Conservation (phyloP, 768 basidiomycete species). For the Kockovaella imperatae region DNA sequence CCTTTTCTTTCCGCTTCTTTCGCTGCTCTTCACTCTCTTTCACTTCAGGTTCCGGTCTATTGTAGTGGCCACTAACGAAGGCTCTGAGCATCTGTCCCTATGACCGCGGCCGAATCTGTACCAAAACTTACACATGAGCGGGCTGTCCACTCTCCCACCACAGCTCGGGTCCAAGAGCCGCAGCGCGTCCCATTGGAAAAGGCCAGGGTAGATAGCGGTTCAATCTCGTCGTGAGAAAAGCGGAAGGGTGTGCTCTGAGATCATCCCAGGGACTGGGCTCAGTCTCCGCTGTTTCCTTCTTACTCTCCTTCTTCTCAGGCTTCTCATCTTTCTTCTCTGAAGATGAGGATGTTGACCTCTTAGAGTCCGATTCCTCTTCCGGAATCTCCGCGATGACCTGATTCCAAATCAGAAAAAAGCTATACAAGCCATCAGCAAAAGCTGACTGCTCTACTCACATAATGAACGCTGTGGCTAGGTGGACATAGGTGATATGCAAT, state of each 20-base stretch:
- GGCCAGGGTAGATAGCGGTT: constrained; percentile 33
- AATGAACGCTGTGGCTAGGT: constrained; percentile 30
- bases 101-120: background rate
- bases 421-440: background rate
- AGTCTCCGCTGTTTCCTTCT: constrained; percentile 5
- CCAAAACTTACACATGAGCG: constrained; percentile 29
- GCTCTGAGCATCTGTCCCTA: background rate
- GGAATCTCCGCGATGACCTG: constrained; percentile 22
- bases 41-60: constrained; percentile 18
- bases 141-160: constrained; percentile 43
- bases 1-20: constrained; percentile 11
- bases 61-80: constrained; percentile 30
- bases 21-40: constrained; percentile 15
- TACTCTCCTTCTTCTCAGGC: constrained; percentile 10
- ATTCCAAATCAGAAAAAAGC: constrained; percentile 32
- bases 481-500: constrained; percentile 38
- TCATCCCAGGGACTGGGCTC: constrained; percentile 34
- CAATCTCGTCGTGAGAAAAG: constrained; percentile 34
- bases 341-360: constrained; percentile 9
- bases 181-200: constrained; percentile 33
- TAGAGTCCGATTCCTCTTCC: constrained; percentile 2
- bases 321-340: constrained; percentile 20
- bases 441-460: constrained; percentile 13
- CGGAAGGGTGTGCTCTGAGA: constrained; percentile 31
- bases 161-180: constrained; percentile 15